These are phyloP conservation scores for Boletellus ananiceps DNA, from an alignment of 768 basidiomycete species.

Conservation along the genomic window DNA sequence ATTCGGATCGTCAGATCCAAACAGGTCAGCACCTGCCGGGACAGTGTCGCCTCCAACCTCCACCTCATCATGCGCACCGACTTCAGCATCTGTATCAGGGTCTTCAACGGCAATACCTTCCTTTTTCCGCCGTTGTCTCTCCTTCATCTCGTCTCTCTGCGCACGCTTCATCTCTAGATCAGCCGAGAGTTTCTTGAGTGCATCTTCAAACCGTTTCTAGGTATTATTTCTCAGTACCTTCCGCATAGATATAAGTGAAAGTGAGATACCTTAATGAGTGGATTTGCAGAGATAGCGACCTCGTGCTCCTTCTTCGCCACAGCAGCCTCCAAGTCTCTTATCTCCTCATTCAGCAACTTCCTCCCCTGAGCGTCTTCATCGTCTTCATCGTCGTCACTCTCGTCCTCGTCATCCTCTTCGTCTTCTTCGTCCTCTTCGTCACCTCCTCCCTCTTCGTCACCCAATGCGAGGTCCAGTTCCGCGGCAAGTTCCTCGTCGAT, in stretches of 20 bases:
- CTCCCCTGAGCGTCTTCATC: constrained; percentile 76
- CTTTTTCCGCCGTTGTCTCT: constrained; percentile 66
- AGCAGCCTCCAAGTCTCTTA: constrained; percentile 82
- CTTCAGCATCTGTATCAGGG: constrained; percentile 39
- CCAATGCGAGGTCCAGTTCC: constrained; percentile 80
- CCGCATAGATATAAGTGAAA: background rate
- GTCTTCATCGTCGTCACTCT: constrained; percentile 70
- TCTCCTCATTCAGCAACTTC: constrained; percentile 83
- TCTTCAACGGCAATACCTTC: constrained; percentile 51
- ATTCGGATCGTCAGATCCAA: constrained; percentile 45
- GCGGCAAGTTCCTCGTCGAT: constrained; percentile 88
- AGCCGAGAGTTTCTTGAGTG: constrained; percentile 78
- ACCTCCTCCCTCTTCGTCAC: constrained; percentile 54
- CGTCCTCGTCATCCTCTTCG: constrained; percentile 43
- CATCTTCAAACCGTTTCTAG: constrained; percentile 91
- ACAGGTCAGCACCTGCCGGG: constrained; percentile 32
- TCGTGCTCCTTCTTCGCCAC: constrained; percentile 82
- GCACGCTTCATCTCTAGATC: constrained; percentile 82
- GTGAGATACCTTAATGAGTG: constrained; percentile 67
- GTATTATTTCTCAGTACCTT: background rate
- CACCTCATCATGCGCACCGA: constrained; percentile 35
- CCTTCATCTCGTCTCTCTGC: constrained; percentile 76
- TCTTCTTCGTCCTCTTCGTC: constrained; percentile 69
- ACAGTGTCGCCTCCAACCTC: constrained; percentile 22
- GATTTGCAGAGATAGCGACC: constrained; percentile 78